Conservation (phyloP, 129 eudicot genomes). For the Ambrosia trifida region DNA sequence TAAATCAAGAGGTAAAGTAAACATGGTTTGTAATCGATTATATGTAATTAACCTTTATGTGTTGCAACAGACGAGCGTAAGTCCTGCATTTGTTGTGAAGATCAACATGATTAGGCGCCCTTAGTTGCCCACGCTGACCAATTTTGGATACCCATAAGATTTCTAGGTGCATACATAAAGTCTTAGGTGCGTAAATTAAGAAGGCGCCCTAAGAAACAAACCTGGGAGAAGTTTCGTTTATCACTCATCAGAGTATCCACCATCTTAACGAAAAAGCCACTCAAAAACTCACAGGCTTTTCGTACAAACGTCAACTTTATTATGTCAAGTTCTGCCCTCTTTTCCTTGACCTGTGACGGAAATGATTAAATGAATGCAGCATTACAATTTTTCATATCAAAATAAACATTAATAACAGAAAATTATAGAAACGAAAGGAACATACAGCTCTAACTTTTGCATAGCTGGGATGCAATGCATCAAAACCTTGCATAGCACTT, state of each 20-base stretch:
- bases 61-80: constrained; percentile 82
- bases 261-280: constrained; percentile 68
- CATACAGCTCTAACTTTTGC: constrained; percentile 72
- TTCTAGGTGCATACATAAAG: constrained; percentile 1
- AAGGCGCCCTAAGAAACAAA: constrained; percentile 27
- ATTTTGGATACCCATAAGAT: constrained; percentile 25
- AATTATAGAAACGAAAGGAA: constrained; percentile 15
- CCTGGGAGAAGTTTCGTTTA: constrained; percentile 88
- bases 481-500: constrained; percentile 61
- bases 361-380: not conserved
- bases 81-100: constrained; percentile 78
- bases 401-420: not conserved
- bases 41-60: constrained; percentile 65
- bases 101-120: constrained; percentile 83
- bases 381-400: constrained; percentile 6
- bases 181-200: constrained; percentile 18
- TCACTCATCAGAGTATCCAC: constrained; percentile 81
- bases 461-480: constrained; percentile 65
- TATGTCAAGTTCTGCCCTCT: constrained; percentile 82
- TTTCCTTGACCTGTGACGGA: constrained; percentile 67
- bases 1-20: not conserved
- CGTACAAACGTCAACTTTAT: constrained; percentile 70
- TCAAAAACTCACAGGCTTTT: constrained; percentile 77
- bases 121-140: constrained; percentile 83
- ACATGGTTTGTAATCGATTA: constrained; percentile 20